A percentile compares a stretch with the other conserved stretches of the same genome.
phyloP scores from a whole-genome alignment of 1,284 basidiomycete species.

The Sutorius eximius region DNA sequence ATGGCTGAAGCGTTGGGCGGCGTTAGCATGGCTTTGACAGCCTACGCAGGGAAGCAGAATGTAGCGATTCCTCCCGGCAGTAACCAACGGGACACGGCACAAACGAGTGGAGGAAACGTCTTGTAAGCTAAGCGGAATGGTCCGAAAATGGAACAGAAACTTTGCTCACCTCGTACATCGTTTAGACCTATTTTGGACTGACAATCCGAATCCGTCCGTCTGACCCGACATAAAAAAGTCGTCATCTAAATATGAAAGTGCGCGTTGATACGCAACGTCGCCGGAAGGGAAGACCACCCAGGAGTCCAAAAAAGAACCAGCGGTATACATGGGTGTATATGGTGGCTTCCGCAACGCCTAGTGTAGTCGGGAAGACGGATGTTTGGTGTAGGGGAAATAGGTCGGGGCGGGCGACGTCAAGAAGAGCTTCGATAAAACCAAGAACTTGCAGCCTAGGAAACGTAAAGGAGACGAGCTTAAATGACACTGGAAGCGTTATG shows the following conservation, averaged over 20 bases:
- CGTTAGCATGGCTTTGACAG: not conserved
- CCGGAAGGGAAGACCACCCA: not conserved
- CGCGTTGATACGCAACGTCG: slow-evolving; percentile 2
- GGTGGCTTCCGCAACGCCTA: slow-evolving; percentile 4
- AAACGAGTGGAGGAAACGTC: too few species aligned
- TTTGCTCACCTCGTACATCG: not conserved
- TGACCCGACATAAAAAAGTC: not conserved
- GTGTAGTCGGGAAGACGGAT: not conserved
- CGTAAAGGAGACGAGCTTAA: too few species aligned
- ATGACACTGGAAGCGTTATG: too few species aligned
- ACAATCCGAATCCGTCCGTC: not conserved
- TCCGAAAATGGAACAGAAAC: not conserved
- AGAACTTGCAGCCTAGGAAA: too few species aligned
- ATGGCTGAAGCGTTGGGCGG: not conserved
- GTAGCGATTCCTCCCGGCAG: not conserved
- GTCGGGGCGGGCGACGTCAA: not conserved
- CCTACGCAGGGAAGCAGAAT: not conserved
- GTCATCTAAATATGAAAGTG: not conserved
- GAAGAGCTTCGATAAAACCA: not conserved
- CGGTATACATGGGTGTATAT: not conserved
- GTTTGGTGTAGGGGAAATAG: not conserved
- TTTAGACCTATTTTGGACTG: not conserved
- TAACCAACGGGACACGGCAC: not conserved
- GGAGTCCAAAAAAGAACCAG: slow-evolving; percentile 13
- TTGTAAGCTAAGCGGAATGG: not conserved